Evolutionary conservation across 2,329 filamentous ascomycete species (phyloP).

Genomic region (Fusarium verticillioides): DNA sequence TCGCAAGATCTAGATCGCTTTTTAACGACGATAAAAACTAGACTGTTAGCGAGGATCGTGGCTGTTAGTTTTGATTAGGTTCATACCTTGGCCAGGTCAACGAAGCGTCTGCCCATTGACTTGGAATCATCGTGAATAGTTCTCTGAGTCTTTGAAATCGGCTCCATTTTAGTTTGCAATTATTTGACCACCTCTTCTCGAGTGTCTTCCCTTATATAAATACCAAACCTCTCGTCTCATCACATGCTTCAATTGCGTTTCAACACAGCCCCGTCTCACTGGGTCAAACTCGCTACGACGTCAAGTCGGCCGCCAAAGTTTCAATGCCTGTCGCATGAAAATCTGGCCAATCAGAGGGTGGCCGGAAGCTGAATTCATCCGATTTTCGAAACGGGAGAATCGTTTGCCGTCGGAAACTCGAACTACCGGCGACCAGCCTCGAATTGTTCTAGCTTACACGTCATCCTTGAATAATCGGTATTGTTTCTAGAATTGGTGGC

Average conservation of each 20-base stretch:
- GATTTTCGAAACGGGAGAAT: neutral
- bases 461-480: neutral
- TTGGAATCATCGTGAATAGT: constrained; percentile 30
- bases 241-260: constrained; percentile 31
- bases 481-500: neutral
- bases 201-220: neutral
- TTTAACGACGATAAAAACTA: constrained; percentile 49
- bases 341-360: neutral
- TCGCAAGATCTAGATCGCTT: constrained; percentile 58
- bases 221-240: neutral
- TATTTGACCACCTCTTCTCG: accelerated
- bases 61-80: no score
- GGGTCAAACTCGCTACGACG: neutral
- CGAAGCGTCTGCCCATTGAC: constrained; percentile 26
- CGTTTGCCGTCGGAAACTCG: constrained; percentile 8
- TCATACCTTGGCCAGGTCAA: constrained; percentile 34
- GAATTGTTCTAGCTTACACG: neutral
- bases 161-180: neutral
- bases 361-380: constrained; percentile 3
- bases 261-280: constrained; percentile 11
- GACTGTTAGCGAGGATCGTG: neutral
- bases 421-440: constrained; percentile 9
- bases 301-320: neutral
- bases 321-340: neutral
- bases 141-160: constrained; percentile 10